Evolutionary conservation across 805 yeast genomes (phyloP).

Genomic region (Yamadazyma ubonensis): DNA sequence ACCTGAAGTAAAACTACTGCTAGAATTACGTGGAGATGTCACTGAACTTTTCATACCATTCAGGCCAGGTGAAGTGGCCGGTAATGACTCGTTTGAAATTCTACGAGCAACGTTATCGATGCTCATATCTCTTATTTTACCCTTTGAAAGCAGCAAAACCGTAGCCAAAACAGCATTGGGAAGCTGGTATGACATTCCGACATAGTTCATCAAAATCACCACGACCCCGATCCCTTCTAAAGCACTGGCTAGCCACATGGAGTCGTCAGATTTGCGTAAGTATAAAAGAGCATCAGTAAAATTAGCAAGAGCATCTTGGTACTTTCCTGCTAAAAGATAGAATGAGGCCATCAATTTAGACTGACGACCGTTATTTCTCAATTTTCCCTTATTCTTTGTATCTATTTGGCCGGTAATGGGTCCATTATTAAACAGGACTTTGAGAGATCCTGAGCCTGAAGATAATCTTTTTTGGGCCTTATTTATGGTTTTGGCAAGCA

Average conservation of each 20-base stretch:
- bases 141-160: slow-evolving; percentile 32
- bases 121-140: slow-evolving; percentile 22
- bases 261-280: slow-evolving; percentile 65
- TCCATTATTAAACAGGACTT: slow-evolving; percentile 24
- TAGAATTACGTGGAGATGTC: slow-evolving; percentile 36
- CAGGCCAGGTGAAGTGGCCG: slow-evolving; percentile 6
- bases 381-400: slow-evolving; percentile 33
- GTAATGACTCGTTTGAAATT: slow-evolving; percentile 36
- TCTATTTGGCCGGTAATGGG: slow-evolving; percentile 19
- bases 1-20: slow-evolving; percentile 20
- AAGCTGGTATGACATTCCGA: slow-evolving; percentile 52
- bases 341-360: slow-evolving; percentile 74
- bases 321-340: slow-evolving; percentile 76
- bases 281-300: slow-evolving; percentile 70
- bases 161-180: slow-evolving; percentile 37
- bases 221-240: slow-evolving; percentile 79
- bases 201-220: slow-evolving; percentile 55
- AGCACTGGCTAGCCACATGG: slow-evolving; percentile 85
- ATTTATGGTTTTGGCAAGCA: slow-evolving; percentile 38
- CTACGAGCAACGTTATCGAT: slow-evolving; percentile 35
- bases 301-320: slow-evolving; percentile 64
- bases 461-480: slow-evolving; percentile 43
- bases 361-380: slow-evolving; percentile 67
- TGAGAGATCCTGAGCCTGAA: slow-evolving; percentile 41
- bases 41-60: slow-evolving; percentile 4